Conservation (phyloP, 2,329 filamentous ascomycete species). For the Colletotrichum magnum region DNA sequence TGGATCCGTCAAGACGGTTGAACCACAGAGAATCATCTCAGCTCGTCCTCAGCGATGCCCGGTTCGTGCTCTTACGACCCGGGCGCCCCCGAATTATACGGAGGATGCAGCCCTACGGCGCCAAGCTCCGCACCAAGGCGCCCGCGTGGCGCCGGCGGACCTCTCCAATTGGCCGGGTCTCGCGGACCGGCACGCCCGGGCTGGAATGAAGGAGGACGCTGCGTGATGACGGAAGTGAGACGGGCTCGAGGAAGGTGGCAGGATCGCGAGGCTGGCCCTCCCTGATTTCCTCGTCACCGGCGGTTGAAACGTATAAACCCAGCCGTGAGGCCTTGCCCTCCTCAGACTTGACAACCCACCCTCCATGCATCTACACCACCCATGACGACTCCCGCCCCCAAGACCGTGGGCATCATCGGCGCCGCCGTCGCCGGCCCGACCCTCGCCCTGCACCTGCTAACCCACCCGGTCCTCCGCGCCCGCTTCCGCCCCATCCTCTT, state of each 20-base stretch:
- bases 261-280: too few species aligned
- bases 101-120: conserved; percentile 22
- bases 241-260: too few species aligned
- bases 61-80: neutral
- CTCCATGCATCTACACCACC: neutral
- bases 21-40: too few species aligned
- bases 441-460: conserved; percentile 40
- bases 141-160: neutral
- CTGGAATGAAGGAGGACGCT: neutral
- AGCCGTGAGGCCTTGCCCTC: neutral
- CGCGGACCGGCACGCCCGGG: conserved; percentile 8
- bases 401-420: conserved; percentile 37
- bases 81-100: conserved; percentile 4
- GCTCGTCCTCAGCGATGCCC: neutral
- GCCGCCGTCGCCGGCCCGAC: conserved; percentile 38
- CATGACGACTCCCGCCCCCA: conserved; percentile 16
- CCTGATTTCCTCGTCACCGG: neutral
- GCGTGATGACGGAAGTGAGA: too few species aligned
- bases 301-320: neutral
- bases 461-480: conserved; percentile 40
- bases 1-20: too few species aligned
- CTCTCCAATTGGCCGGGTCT: conserved; percentile 1
- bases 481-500: conserved; percentile 34
- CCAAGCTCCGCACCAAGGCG: neutral
- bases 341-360: neutral